These are phyloP conservation scores for Fusarium nygamai DNA, from an alignment of 2,329 filamentous ascomycete species.

Conservation along the genomic window DNA sequence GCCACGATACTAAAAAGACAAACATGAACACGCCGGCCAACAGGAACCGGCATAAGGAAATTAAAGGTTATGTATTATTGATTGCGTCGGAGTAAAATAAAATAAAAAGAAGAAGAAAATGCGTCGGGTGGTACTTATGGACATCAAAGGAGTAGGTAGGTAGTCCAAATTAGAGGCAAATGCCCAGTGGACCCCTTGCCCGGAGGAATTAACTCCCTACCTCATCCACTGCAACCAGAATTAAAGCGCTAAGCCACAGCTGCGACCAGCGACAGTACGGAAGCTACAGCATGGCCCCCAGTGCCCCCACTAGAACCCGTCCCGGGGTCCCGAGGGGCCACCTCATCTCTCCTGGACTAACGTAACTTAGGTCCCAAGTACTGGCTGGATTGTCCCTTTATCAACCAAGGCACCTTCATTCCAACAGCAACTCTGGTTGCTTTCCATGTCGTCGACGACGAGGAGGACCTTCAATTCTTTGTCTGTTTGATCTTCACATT, in stretches of 20 bases:
- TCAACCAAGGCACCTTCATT: slow-evolving; percentile 21
- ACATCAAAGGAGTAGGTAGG: neutral
- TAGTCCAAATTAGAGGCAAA: slow-evolving; percentile 14
- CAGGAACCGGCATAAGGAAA: neutral
- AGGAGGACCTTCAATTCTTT: neutral
- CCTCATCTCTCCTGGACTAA: slow-evolving; percentile 29
- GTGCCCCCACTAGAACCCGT: slow-evolving; percentile 25
- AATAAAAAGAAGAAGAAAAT: neutral
- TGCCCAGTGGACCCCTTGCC: slow-evolving; percentile 18
- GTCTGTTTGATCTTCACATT: slow-evolving; percentile 1
- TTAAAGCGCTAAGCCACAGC: slow-evolving; percentile 13
- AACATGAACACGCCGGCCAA: neutral
- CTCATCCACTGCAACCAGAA: slow-evolving; percentile 16
- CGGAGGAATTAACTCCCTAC: slow-evolving; percentile 15
- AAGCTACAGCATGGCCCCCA: slow-evolving; percentile 22
- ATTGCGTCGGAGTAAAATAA: too few relatives aligned
- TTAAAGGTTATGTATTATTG: neutral
- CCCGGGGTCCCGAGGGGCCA: slow-evolving; percentile 34
- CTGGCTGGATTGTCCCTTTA: slow-evolving; percentile 14
- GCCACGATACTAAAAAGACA: neutral
- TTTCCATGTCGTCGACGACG: slow-evolving; percentile 18
- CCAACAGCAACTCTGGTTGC: slow-evolving; percentile 26
- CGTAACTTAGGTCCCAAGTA: neutral
- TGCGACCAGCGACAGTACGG: slow-evolving; percentile 15
- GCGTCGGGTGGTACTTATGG: neutral